Evolutionary conservation across 108 stramenopile species (phyloP).

Genomic region (Skeletonema potamos): DNA sequence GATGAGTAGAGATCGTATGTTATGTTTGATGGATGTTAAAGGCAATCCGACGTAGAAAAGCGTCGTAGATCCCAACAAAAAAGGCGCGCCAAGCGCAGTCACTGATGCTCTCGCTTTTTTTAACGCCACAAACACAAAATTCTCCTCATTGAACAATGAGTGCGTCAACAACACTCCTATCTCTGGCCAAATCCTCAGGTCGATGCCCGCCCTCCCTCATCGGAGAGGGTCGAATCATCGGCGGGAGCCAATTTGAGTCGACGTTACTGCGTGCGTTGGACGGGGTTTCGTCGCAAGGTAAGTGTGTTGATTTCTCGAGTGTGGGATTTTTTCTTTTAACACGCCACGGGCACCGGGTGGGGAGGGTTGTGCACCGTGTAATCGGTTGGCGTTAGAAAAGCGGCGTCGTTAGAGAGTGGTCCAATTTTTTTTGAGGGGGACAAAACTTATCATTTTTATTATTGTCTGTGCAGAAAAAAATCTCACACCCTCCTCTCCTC

Average conservation of each 20-base stretch:
- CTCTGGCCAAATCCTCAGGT: slow-evolving; percentile 24
- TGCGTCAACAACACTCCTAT: slow-evolving; percentile 5
- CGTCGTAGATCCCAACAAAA: no score
- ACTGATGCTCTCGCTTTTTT: no score
- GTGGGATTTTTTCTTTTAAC: neutral
- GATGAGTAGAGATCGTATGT: no score
- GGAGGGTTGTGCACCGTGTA: neutral
- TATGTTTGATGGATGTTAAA: no score
- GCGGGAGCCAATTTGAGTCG: slow-evolving; percentile 19
- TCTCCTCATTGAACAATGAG: no score
- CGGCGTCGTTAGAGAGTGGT: neutral
- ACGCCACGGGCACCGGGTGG: neutral
- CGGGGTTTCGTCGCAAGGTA: neutral
- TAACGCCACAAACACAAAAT: no score
- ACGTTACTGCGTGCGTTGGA: slow-evolving; percentile 18
- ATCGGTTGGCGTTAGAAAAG: neutral
- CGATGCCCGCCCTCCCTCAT: slow-evolving; percentile 30
- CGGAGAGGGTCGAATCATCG: slow-evolving; percentile 15
- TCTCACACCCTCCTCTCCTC: neutral
- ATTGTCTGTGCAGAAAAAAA: neutral
- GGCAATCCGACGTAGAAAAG: no score
- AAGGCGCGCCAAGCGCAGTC: no score
- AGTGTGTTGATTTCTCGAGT: neutral
- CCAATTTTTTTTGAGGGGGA: neutral
- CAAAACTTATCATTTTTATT: neutral